A percentile compares a stretch with the other conserved stretches of the same genome.
Evolutionary conservation across 1,284 basidiomycete genomes (phyloP).

Genomic region (Ganoderma leucocontextum): DNA sequence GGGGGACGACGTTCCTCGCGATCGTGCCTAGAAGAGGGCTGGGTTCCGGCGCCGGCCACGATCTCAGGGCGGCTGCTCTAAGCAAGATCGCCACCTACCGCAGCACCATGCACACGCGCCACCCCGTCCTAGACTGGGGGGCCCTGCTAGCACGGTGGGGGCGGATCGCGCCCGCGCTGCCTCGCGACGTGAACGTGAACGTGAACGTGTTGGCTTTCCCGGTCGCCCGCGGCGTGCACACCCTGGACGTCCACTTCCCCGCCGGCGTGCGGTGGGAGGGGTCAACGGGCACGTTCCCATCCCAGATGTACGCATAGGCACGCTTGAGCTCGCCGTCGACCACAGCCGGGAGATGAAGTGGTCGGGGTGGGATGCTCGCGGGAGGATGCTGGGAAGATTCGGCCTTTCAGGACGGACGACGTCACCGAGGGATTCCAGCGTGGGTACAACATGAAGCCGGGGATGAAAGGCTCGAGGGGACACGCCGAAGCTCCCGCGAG

Average conservation of each 20-base stretch:
- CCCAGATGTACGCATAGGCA: too few species aligned
- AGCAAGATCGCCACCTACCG: background rate
- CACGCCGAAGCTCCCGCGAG: background rate
- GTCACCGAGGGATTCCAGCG: too few species aligned
- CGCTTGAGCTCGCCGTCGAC: too few species aligned
- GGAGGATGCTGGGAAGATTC: too few species aligned
- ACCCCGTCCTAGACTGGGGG: background rate
- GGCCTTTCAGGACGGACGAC: too few species aligned
- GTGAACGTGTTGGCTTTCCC: background rate
- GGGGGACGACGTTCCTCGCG: background rate
- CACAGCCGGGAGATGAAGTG: too few species aligned
- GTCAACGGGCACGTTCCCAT: too few species aligned
- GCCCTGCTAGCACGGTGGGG: background rate
- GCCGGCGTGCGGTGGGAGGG: too few species aligned
- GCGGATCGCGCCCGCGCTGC: background rate
- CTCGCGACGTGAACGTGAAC: background rate
- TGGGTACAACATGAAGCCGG: background rate
- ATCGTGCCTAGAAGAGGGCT: background rate
- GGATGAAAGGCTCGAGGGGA: background rate
- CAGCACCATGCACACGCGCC: background rate
- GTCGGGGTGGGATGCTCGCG: too few species aligned
- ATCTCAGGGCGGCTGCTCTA: too few species aligned
- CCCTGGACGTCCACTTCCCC: too few species aligned
- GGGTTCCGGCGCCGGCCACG: background rate
- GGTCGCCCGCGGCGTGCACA: background rate